phyloP scores from a whole-genome alignment of 2,329 filamentous ascomycete genomes.

The Penicillium sp. region DNA sequence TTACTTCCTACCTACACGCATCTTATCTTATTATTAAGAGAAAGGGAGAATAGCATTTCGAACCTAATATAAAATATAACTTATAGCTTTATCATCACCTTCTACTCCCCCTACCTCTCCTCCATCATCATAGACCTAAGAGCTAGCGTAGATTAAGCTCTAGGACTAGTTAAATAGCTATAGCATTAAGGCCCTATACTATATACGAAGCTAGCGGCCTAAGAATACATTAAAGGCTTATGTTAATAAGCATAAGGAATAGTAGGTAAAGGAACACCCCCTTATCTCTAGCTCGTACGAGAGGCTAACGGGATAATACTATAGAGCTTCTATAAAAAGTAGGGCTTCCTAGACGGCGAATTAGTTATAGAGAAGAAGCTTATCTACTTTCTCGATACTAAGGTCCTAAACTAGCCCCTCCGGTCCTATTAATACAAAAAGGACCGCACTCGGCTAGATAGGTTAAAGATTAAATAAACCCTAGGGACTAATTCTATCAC shows the following conservation, averaged over 20 bases:
- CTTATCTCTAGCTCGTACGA: neutral
- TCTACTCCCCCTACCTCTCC: neutral
- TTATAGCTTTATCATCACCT: neutral
- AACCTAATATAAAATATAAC: neutral
- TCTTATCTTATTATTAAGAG: neutral
- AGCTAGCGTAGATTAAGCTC: neutral
- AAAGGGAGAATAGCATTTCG: neutral
- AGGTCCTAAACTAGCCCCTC: neutral
- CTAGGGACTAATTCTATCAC: neutral
- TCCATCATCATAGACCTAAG: neutral
- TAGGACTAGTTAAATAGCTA: neutral
- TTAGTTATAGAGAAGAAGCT: neutral
- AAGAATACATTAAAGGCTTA: neutral
- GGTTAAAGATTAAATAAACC: neutral
- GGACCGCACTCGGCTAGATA: constrained; percentile 6
- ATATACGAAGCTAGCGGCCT: neutral
- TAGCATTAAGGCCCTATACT: neutral
- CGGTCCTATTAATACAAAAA: constrained; percentile 15
- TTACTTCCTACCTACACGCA: neutral
- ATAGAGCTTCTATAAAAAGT: neutral
- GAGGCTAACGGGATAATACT: neutral
- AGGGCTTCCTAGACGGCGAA: neutral
- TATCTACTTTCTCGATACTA: neutral
- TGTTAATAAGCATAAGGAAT: neutral
- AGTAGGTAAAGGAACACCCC: neutral